Evolutionary conservation across 768 basidiomycete genomes (phyloP).

Genomic region (Termitomyces sp.): DNA sequence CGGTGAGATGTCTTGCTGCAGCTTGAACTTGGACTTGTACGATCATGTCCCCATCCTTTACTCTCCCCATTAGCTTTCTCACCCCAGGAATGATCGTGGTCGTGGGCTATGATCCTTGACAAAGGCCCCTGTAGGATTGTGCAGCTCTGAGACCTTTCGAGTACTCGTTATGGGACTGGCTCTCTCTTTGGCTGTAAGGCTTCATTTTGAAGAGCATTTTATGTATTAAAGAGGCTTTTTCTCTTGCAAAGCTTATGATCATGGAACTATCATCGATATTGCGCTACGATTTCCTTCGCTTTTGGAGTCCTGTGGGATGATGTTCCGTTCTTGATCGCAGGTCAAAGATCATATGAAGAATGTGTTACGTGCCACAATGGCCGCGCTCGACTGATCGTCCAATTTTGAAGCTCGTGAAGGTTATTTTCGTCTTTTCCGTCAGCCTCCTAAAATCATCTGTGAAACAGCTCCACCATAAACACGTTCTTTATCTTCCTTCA

Average conservation of each 20-base stretch:
- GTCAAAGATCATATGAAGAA: background rate
- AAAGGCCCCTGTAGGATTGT: background rate
- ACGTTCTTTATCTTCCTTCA: slow-evolving; percentile 4
- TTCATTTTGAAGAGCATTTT: too few species aligned
- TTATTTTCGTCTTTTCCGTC: slow-evolving; percentile 8
- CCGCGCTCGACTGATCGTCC: slow-evolving; percentile 4
- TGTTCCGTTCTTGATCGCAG: background rate
- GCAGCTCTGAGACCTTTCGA: background rate
- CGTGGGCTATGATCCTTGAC: background rate
- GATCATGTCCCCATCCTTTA: background rate
- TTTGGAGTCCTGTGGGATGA: background rate
- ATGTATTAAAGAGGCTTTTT: background rate
- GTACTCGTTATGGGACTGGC: background rate
- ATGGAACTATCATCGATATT: background rate
- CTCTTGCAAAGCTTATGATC: background rate
- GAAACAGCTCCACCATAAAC: slow-evolving; percentile 9
- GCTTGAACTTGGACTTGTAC: background rate
- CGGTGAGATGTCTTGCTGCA: slow-evolving; percentile 1
- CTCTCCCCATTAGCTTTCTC: background rate
- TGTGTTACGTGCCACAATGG: background rate
- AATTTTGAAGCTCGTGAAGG: background rate
- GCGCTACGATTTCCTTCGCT: background rate
- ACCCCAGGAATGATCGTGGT: background rate
- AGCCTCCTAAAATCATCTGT: slow-evolving; percentile 10
- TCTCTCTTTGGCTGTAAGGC: background rate